Conservation (phyloP, 306 rosid genomes). For the Comarum palustre region DNA sequence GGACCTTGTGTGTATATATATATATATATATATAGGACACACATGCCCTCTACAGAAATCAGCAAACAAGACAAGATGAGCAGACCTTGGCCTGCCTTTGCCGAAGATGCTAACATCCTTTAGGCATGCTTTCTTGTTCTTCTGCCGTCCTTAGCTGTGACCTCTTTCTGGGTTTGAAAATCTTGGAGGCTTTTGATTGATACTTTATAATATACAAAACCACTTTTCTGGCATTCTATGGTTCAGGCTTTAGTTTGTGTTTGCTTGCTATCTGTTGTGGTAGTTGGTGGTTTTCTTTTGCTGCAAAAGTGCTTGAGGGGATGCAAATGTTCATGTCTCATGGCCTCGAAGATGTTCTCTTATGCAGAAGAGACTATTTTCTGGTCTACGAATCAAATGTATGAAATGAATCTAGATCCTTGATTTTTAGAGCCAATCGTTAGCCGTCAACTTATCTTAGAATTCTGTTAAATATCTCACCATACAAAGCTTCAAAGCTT, state of each 20-base stretch:
- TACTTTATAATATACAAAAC: not conserved
- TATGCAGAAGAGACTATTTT: not conserved
- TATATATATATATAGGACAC: no score
- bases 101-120: not conserved
- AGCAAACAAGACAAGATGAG: conserved; percentile 18
- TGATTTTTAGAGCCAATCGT: not conserved
- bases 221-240: not conserved
- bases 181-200: not conserved
- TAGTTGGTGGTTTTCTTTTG: not conserved
- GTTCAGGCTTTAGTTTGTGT: not conserved
- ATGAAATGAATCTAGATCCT: not conserved
- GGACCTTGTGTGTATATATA: no score
- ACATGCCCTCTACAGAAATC: conserved; percentile 1
- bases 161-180: not conserved
- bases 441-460: no score
- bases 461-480: no score
- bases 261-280: not conserved
- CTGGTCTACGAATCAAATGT: not conserved
- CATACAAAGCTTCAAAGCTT: not conserved
- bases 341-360: not conserved
- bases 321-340: not conserved
- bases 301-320: not conserved
- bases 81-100: conserved; percentile 9
- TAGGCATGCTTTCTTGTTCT: not conserved
- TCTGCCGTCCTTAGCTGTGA: not conserved